Percentiles rank a stretch among this genome's conserved stretches.
phyloP scores from a whole-genome alignment of 495 filamentous ascomycete species.

The Rostrohypoxylon terebratum region DNA sequence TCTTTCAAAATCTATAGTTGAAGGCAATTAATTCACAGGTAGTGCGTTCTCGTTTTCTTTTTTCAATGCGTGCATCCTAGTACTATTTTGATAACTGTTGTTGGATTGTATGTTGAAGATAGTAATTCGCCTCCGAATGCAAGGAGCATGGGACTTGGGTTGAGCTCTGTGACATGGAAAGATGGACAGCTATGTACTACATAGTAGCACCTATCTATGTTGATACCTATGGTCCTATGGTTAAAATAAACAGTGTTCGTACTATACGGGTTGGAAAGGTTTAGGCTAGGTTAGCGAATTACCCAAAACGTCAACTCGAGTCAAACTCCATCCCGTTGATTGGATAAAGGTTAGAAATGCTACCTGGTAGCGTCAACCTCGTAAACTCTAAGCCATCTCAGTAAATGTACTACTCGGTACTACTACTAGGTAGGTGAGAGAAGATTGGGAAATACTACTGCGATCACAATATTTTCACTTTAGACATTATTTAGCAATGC shows the following conservation, averaged over 20 bases:
- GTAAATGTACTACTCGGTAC: not conserved
- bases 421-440: not conserved
- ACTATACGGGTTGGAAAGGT: not conserved
- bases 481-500: no score
- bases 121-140: not conserved
- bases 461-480: no score
- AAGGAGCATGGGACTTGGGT: not conserved
- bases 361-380: not conserved
- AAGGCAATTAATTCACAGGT: no score
- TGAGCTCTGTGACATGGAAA: not conserved
- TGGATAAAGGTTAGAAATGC: constrained; percentile 9
- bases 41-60: no score
- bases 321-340: constrained; percentile 2
- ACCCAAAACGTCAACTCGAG: constrained; percentile 19
- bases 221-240: not conserved
- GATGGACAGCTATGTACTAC: not conserved
- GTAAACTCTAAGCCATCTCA: constrained; percentile 1
- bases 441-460: not conserved
- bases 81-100: no score
- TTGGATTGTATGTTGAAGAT: not conserved
- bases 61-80: no score
- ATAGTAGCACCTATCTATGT: not conserved
- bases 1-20: no score
- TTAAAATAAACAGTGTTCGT: constrained; percentile 12
- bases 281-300: not conserved